Conservation (phyloP, 2,329 filamentous ascomycete genomes). For the Exophiala oligosperma region DNA sequence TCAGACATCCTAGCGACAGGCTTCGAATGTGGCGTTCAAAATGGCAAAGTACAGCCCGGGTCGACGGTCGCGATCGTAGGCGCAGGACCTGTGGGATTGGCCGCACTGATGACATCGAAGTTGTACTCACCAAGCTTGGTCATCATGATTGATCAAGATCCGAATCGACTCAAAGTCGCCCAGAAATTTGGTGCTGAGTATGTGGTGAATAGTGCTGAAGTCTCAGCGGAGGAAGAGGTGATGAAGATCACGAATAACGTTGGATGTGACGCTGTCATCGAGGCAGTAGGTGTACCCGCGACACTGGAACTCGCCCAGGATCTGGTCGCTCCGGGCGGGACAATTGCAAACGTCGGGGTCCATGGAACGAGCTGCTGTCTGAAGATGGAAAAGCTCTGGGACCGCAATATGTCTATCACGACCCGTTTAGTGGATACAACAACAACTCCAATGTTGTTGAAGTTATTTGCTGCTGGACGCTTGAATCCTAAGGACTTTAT, state of each 20-base stretch:
- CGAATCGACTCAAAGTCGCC: conserved; percentile 49
- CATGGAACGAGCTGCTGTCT: conserved; percentile 56
- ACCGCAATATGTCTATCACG: conserved; percentile 54
- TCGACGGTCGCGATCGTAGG: conserved; percentile 56
- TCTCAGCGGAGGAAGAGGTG: conserved; percentile 41
- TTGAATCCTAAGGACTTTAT: conserved; percentile 46
- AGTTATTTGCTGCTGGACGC: conserved; percentile 44
- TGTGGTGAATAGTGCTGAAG: conserved; percentile 41
- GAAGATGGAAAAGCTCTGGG: conserved; percentile 56
- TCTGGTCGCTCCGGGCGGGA: conserved; percentile 54
- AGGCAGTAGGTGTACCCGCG: conserved; percentile 56
- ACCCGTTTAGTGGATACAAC: conserved; percentile 50
- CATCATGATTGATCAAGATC: conserved; percentile 55
- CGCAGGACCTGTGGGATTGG: conserved; percentile 57
- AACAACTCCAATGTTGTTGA: conserved; percentile 52
- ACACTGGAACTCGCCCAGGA: conserved; percentile 57
- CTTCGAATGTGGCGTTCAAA: conserved; percentile 55
- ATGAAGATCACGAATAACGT: conserved; percentile 49
- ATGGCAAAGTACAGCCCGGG: conserved; percentile 54
- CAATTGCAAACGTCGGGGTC: conserved; percentile 60
- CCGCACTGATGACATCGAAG: conserved; percentile 54
- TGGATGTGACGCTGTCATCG: conserved; percentile 59
- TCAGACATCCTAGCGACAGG: conserved; percentile 60
- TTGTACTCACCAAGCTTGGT: conserved; percentile 55
- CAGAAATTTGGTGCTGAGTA: conserved; percentile 51